Conservation (phyloP, 345 rosid genomes). For the Erucastrum elatum region DNA sequence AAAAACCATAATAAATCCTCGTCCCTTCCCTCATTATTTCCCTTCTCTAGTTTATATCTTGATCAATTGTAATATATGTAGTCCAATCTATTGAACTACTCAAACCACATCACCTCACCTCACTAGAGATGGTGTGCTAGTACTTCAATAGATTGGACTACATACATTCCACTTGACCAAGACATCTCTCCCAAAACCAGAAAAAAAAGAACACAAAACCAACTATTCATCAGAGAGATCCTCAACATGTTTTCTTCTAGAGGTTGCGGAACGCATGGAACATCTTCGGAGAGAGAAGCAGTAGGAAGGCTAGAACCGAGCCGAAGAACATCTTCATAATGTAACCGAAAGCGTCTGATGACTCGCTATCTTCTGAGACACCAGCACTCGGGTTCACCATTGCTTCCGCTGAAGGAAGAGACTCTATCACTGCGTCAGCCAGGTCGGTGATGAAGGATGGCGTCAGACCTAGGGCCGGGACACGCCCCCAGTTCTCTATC, state of each 20-base stretch:
- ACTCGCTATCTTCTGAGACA: constrained; percentile 48
- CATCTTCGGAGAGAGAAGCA: constrained; percentile 63
- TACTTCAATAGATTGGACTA: constrained; percentile 38
- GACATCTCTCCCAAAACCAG: constrained; percentile 1
- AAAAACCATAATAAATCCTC: neutral
- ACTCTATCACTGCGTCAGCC: constrained; percentile 90
- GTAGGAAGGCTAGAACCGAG: constrained; percentile 65
- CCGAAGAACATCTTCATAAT: constrained; percentile 69
- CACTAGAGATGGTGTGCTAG: constrained; percentile 27
- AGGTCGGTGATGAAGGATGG: constrained; percentile 84
- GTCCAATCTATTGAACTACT: constrained; percentile 40
- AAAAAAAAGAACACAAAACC: constrained; percentile 4
- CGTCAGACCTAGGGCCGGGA: constrained; percentile 80
- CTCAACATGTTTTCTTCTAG: constrained; percentile 21
- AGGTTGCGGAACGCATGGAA: constrained; percentile 59
- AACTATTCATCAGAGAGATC: constrained; percentile 3
- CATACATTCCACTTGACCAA: constrained; percentile 23
- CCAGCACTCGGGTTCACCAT: constrained; percentile 36
- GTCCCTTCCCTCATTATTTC: constrained; percentile 10
- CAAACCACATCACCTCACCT: constrained; percentile 33
- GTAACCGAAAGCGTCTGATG: constrained; percentile 49
- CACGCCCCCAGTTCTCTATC: constrained; percentile 87
- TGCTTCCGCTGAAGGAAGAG: constrained; percentile 73
- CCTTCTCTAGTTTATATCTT: neutral
- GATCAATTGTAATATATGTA: constrained; percentile 20